Evolutionary conservation across 768 basidiomycete genomes (phyloP).

Genomic region (Kwoniella heveanensis): DNA sequence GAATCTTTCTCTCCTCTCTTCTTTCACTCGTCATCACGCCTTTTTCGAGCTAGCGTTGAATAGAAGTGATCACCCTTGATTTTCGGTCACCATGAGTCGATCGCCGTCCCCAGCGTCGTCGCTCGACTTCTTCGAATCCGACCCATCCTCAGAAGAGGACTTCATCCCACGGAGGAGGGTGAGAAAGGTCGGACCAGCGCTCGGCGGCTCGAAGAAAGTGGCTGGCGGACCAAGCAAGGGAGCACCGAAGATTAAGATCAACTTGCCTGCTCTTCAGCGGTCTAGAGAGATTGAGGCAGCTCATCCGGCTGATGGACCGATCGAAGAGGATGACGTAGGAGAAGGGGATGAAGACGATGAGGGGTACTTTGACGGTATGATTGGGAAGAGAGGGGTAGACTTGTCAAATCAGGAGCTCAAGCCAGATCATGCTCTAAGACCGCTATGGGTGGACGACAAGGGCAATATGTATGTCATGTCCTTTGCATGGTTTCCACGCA

Average conservation of each 20-base stretch:
- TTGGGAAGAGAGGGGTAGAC: constrained; percentile 43
- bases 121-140: constrained; percentile 48
- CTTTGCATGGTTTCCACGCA: background rate
- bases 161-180: constrained; percentile 25
- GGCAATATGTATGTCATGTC: constrained; percentile 54
- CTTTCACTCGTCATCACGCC: background rate
- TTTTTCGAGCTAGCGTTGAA: background rate
- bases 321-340: constrained; percentile 37
- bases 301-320: constrained; percentile 39
- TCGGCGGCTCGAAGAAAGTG: constrained; percentile 19
- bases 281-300: constrained; percentile 28
- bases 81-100: constrained; percentile 36
- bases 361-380: constrained; percentile 33
- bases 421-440: constrained; percentile 84
- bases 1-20: background rate
- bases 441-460: constrained; percentile 76
- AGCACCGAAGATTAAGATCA: constrained; percentile 39
- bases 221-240: constrained; percentile 20
- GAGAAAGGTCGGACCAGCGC: constrained; percentile 16
- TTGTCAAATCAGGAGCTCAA: constrained; percentile 72
- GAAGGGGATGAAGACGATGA: constrained; percentile 37
- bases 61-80: background rate
- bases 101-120: constrained; percentile 47
- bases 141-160: constrained; percentile 40
- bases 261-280: constrained; percentile 34